Conservation (phyloP, 2,329 filamentous ascomycete genomes). For the Chaetomium olivaceum region DNA sequence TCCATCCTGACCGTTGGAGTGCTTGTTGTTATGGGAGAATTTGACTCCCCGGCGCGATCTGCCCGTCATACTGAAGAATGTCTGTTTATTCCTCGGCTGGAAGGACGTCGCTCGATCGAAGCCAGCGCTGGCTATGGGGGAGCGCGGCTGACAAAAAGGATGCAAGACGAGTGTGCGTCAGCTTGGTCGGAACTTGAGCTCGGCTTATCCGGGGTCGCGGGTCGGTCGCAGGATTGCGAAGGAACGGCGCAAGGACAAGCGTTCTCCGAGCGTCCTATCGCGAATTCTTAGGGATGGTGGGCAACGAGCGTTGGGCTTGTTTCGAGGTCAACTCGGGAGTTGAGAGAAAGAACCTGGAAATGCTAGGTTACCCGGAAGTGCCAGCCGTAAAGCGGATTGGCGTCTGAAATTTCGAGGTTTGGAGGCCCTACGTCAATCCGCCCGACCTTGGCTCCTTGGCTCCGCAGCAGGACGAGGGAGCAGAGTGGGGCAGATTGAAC, state of each 20-base stretch:
- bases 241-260: not conserved
- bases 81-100: not conserved
- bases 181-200: not conserved
- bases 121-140: not conserved
- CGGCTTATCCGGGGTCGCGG: slow-evolving; percentile 6
- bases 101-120: not conserved
- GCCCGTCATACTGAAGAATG: slow-evolving; percentile 35
- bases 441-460: not conserved
- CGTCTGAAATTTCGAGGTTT: slow-evolving; percentile 31
- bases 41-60: slow-evolving; percentile 53
- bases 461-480: not conserved
- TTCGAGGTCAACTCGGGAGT: not conserved
- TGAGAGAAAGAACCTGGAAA: not conserved
- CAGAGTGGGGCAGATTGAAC: slow-evolving; percentile 14
- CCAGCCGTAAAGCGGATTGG: slow-evolving; percentile 12
- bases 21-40: slow-evolving; percentile 46
- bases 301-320: not conserved
- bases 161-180: not conserved
- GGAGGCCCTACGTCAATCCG: slow-evolving; percentile 32
- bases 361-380: not conserved
- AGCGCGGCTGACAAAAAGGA: not conserved
- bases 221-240: slow-evolving; percentile 5
- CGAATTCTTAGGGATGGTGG: not conserved
- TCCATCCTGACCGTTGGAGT: slow-evolving; percentile 54
- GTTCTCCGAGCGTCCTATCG: not conserved